Evolutionary conservation across 352 stramenopile species (phyloP), one percentile per base, ranked within the genome.

Genomic region (Globisporangium iwayamae): DNA sequence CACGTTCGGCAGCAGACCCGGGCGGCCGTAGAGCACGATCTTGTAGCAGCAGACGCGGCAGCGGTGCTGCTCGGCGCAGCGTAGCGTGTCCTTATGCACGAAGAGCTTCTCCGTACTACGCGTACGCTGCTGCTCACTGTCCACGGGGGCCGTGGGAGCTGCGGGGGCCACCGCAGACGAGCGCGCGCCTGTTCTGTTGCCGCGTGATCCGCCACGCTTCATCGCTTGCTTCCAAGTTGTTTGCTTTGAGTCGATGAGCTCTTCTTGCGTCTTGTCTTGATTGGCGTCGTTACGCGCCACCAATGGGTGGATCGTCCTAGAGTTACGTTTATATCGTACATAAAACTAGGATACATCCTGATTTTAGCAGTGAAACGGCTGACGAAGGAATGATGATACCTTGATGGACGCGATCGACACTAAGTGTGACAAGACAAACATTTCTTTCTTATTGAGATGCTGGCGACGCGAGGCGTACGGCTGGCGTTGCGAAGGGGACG

Each of bases 1-100:
- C 54, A 93, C 81, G 56, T 91, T 93, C 4, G 85, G 75, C 58
- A 90, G 67, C 63, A 89, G 55, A 0, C 81, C 83, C 1, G 69
- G 68, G 4, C 81, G 71, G 11, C 69, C 64, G 59, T 91, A 74
- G 39, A 96, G 71, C 25, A 90, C 76, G 51, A 95, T 82, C 75
- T 96, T 96, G 74, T 96, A 96, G 67, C 82, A 90, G 66, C 88
- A 96, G 8, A 86, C 80, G n/a, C 91, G 70, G 70, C 88, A 96
- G 62, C 79, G 75, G n/a, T 69, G 73, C 66, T 67, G 58, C 30
- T 91, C 63, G 3, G 81, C 85, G 54, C 88, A 96, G 7, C 66
- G 61, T 28, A 93, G 72, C 63, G 88, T 96, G 28, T 85, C 81
- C 9, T 47, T 56, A 39, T 93, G 83, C 54, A 89, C 83, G 52